These are phyloP conservation scores for Aegilops longissima DNA, from an alignment of 176 grass and related monocot species.

Conservation along the genomic window DNA sequence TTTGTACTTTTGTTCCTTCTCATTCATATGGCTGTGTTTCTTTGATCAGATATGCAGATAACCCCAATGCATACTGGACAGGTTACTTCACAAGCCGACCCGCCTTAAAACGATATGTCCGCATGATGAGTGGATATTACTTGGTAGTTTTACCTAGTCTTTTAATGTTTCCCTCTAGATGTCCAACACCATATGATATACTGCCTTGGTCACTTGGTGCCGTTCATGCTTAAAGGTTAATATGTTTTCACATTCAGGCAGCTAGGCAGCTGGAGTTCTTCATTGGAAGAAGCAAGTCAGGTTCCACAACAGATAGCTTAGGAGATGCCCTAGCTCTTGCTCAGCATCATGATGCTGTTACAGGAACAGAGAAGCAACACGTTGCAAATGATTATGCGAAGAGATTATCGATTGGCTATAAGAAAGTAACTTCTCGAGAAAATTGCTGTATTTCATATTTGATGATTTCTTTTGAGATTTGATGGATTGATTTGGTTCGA, in stretches of 20 bases:
- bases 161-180: conserved; percentile 14
- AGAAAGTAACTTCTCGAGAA: conserved; percentile 49
- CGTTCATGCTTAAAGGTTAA: conserved; percentile 1
- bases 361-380: conserved; percentile 97
- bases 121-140: conserved; percentile 89
- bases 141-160: conserved; percentile 47
- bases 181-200: neutral
- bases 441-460: conserved; percentile 6
- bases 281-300: conserved; percentile 54
- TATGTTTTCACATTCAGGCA: conserved; percentile 64
- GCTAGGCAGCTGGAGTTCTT: conserved; percentile 90
- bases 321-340: conserved; percentile 84
- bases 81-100: conserved; percentile 99
- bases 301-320: conserved; percentile 60
- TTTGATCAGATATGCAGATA: conserved; percentile 85
- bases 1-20: neutral
- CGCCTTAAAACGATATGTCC: conserved; percentile 79
- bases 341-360: conserved; percentile 96
- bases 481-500: neutral
- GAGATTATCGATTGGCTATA: conserved; percentile 88
- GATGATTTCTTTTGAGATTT: conserved; percentile 11
- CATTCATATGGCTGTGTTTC: conserved; percentile 34
- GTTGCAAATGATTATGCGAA: conserved; percentile 99
- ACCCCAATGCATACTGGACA: conserved; percentile 93
- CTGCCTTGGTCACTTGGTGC: neutral